A percentile compares a stretch with the other conserved stretches of the same genome.
phyloP scores from a whole-genome alignment of 2,329 filamentous ascomycete species.

The Anisogramma anomala region DNA sequence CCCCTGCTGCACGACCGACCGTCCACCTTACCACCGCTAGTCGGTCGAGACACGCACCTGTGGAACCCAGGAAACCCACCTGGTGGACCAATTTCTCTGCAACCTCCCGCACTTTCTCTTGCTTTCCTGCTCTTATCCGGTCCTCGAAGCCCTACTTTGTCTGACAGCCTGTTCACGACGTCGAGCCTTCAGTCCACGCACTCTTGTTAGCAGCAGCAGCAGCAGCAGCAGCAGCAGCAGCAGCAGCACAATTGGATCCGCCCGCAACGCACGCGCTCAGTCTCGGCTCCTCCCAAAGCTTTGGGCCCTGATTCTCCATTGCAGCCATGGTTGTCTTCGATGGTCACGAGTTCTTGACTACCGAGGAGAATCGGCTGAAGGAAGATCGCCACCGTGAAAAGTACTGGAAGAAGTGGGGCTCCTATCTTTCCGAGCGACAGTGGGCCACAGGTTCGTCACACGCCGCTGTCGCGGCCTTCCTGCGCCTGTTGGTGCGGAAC shows the following conservation, averaged over 20 bases:
- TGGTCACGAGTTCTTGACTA: constrained; percentile 73
- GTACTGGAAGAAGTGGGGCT: constrained; percentile 99
- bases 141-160: not conserved
- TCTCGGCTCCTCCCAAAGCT: not conserved
- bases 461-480: constrained; percentile 7
- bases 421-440: constrained; percentile 86
- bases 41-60: too few species aligned
- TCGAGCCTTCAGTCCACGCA: not conserved
- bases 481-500: constrained; percentile 9
- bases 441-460: constrained; percentile 71
- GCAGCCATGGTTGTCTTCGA: constrained; percentile 76
- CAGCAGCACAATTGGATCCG: not conserved
- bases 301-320: not conserved
- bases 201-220: too few species aligned
- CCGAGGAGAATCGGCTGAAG: constrained; percentile 81
- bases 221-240: too few species aligned
- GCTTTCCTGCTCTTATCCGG: not conserved
- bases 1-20: not conserved
- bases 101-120: not conserved
- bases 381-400: constrained; percentile 72
- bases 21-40: not conserved
- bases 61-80: not conserved
- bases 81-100: not conserved
- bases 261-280: not conserved
- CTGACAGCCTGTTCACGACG: not conserved